Conservation (phyloP, 345 rosid species). For the Noccaea bulbosa region DNA sequence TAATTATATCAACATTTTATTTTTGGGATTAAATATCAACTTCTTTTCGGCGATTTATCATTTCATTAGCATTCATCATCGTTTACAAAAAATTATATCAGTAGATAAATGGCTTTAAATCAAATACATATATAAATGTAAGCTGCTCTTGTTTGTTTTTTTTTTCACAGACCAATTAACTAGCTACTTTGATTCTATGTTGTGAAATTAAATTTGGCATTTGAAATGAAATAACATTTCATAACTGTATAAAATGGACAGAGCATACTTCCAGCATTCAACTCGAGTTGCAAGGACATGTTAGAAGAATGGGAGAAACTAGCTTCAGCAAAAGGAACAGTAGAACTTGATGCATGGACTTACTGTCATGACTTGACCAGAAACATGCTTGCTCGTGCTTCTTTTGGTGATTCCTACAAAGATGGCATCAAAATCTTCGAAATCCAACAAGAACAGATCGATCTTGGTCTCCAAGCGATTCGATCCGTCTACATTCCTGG, state of each 20-base stretch:
- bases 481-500: slow-evolving; percentile 49
- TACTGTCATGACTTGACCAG: slow-evolving; percentile 45
- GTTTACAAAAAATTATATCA: neutral
- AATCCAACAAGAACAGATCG: slow-evolving; percentile 47
- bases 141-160: neutral
- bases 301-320: slow-evolving; percentile 50
- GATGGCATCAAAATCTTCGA: slow-evolving; percentile 52
- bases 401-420: slow-evolving; percentile 50
- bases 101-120: neutral
- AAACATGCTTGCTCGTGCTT: slow-evolving; percentile 52
- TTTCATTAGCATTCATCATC: slow-evolving; percentile 12
- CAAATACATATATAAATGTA: neutral
- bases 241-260: slow-evolving; percentile 12
- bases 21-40: too few relatives aligned
- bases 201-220: neutral
- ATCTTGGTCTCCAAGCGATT: slow-evolving; percentile 43
- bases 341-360: slow-evolving; percentile 51
- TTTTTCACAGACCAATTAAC: neutral
- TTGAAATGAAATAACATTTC: slow-evolving; percentile 1
- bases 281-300: slow-evolving; percentile 45
- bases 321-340: slow-evolving; percentile 30
- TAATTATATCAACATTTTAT: slow-evolving; percentile 5
- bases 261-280: slow-evolving; percentile 45
- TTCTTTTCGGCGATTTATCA: neutral
- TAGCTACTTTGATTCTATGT: neutral